Evolutionary conservation across 768 basidiomycete genomes (phyloP), one percentile per base, ranked within the genome.

Genomic region (Russula lepida): DNA sequence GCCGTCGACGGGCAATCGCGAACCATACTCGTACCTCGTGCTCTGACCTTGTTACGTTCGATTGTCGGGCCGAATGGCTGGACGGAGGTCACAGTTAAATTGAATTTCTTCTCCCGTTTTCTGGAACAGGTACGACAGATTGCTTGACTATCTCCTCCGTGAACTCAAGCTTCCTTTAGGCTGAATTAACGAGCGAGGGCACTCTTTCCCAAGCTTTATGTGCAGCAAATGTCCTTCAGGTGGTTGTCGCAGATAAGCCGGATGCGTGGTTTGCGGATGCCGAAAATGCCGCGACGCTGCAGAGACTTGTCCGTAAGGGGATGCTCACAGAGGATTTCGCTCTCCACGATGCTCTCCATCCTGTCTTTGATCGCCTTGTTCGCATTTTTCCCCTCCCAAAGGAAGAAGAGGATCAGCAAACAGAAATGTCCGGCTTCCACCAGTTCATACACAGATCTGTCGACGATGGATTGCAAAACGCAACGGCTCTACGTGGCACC

Each of bases 81-180:
- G 89, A 84, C 80, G 8, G 93, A 95, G 59, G 92, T 98, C 6
- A 89, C 88, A 7, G 86, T 98, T 64, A 95, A 97, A 62, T 76
- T 98, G 48, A 83, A 88, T 56, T 98, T 88, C 74, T 98, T 99
- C 75, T 82, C 86, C 52, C 81, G 92, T 33, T 81, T 88, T 1
- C 79, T 99, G 44, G 88, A 90, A 67, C 86, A 85, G 77, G 93
- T 90, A 68, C 68, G 79, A 74, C 8, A 15, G 13, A n/a, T 44
- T 30, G 6, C 50, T 11, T 46, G 25, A 25, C 6, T 35, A 23
- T 25, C 46, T 44, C 39, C 17, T 28, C 23, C 23, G 39, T 35
- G 19, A 50, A 54, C 58, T 52, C 25, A 56, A 30, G 25, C 33
- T 41, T 33, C 9, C 6, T n/a, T 27, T 62, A 93, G 90, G 84